Evolutionary conservation across 306 rosid species (phyloP).

Genomic region (Dryas drummondii): DNA sequence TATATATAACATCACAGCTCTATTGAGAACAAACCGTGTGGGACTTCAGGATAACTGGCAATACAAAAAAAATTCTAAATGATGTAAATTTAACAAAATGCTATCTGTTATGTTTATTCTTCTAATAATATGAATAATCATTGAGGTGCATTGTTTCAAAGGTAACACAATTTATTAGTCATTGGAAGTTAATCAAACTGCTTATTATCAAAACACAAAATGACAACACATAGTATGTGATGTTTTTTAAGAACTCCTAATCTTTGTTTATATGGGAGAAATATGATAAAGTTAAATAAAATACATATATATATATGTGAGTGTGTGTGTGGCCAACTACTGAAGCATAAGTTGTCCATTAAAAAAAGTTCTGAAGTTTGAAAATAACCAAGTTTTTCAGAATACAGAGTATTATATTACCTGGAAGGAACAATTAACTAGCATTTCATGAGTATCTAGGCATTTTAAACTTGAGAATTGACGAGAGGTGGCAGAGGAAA

Average conservation of each 20-base stretch:
- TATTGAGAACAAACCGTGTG: conserved; percentile 12
- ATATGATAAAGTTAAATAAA: not conserved
- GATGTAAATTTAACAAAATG: not conserved
- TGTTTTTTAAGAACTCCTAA: no score
- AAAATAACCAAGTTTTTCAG: not conserved
- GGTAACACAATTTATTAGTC: not conserved
- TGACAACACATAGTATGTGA: no score
- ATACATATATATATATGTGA: not conserved
- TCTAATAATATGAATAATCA: not conserved
- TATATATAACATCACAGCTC: not conserved
- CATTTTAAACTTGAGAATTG: not conserved
- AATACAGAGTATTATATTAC: not conserved
- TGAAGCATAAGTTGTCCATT: not conserved
- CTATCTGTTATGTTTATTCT: not conserved
- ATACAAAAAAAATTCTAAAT: not conserved
- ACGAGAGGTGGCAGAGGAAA: conserved; percentile 1
- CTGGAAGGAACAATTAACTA: not conserved
- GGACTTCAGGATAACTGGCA: conserved; percentile 14
- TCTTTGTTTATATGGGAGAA: not conserved
- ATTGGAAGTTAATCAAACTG: not conserved
- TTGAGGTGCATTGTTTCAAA: no score
- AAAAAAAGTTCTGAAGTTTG: not conserved
- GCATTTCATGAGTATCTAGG: not conserved
- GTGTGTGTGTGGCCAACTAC: no score
- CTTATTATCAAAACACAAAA: not conserved